phyloP scores from a whole-genome alignment of 2,329 filamentous ascomycete genomes.

The Metarhizium brunneum region DNA sequence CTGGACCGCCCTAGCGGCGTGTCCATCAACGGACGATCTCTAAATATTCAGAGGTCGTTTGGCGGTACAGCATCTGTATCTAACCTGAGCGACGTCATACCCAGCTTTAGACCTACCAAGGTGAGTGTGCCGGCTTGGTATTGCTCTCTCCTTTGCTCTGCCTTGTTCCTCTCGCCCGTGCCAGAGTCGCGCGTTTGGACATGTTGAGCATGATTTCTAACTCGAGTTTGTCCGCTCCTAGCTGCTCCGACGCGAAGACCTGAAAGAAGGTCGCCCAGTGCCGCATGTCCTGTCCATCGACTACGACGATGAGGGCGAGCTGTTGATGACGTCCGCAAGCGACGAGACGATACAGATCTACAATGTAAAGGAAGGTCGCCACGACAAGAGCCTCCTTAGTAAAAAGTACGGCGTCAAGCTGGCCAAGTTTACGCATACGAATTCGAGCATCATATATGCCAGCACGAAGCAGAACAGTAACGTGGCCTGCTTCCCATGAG shows the following conservation, averaged over 20 bases:
- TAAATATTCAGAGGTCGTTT: slow-evolving; percentile 42
- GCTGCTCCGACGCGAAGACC: slow-evolving; percentile 50
- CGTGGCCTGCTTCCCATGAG: slow-evolving; percentile 7
- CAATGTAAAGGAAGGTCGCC: slow-evolving; percentile 82
- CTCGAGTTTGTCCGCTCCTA: slow-evolving; percentile 5
- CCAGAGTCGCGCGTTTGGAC: not conserved
- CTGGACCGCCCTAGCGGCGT: slow-evolving; percentile 36
- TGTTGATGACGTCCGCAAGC: slow-evolving; percentile 81
- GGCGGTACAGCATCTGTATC: slow-evolving; percentile 39
- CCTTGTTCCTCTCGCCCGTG: not conserved
- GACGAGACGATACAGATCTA: slow-evolving; percentile 96
- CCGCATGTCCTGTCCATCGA: slow-evolving; percentile 80
- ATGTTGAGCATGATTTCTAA: not conserved
- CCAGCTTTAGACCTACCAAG: slow-evolving; percentile 70
- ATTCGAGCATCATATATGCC: slow-evolving; percentile 86
- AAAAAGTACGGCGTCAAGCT: slow-evolving; percentile 97
- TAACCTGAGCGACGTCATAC: slow-evolving; percentile 69
- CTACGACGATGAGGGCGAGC: slow-evolving; percentile 91
- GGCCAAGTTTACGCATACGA: slow-evolving; percentile 87
- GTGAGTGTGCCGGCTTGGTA: slow-evolving; percentile 33
- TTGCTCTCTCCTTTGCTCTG: not conserved
- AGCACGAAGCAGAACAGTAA: slow-evolving; percentile 87
- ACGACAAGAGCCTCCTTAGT: slow-evolving; percentile 80
- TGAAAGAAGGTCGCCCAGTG: slow-evolving; percentile 40
- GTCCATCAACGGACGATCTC: slow-evolving; percentile 31